Conservation (phyloP, 2,329 filamentous ascomycete genomes). For the Colletotrichum salicis region DNA sequence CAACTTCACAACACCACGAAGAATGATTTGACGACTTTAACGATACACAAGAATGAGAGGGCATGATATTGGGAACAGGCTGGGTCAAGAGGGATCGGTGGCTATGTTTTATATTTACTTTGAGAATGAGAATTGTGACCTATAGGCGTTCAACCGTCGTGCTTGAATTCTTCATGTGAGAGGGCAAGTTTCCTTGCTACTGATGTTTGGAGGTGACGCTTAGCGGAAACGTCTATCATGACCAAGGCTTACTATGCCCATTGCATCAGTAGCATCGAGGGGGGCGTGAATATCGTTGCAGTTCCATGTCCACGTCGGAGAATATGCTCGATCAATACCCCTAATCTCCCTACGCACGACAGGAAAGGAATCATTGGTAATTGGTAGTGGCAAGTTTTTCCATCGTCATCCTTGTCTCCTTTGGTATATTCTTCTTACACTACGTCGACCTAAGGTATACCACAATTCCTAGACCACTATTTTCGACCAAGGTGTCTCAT, state of each 20-base stretch:
- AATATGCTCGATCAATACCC: too few relatives aligned
- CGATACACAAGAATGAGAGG: constrained; percentile 5
- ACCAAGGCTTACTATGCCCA: too few relatives aligned
- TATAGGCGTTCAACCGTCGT: not conserved
- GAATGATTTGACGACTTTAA: constrained; percentile 8
- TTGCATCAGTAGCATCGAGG: not conserved
- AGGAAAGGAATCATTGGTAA: too few relatives aligned
- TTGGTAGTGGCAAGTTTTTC: not conserved
- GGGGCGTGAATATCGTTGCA: too few relatives aligned
- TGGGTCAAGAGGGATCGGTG: not conserved
- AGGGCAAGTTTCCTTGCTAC: not conserved
- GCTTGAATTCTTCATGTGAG: not conserved
- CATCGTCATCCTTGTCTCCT: not conserved
- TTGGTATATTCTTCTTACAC: constrained; percentile 10
- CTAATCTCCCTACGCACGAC: too few relatives aligned
- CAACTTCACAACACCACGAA: constrained; percentile 24
- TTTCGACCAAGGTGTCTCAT: not conserved
- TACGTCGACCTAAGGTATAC: too few relatives aligned
- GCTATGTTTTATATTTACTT: not conserved
- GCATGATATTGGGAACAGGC: not conserved
- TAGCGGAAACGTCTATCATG: too few relatives aligned
- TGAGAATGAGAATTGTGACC: constrained; percentile 1
- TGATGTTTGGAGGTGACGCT: not conserved
- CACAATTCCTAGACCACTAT: too few relatives aligned
- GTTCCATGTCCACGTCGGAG: too few relatives aligned